Percentiles rank a stretch among this genome's conserved stretches.
phyloP scores from a whole-genome alignment of 2,329 filamentous ascomycete genomes.

The Trichoderma sp. region DNA sequence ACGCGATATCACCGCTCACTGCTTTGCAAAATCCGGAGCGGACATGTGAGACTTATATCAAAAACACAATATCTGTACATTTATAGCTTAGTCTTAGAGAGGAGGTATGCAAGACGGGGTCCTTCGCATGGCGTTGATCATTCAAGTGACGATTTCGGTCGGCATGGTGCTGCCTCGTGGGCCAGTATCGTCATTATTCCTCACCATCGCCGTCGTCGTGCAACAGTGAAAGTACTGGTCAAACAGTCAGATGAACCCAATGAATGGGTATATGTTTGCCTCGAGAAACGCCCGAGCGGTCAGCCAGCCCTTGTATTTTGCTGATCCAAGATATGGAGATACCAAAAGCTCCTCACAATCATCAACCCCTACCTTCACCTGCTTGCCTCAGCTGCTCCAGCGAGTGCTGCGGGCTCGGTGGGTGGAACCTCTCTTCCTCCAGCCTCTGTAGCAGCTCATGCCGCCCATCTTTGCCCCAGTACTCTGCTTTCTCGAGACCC shows the following conservation, averaged over 20 bases:
- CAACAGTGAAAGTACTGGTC: background rate
- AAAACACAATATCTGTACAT: constrained; percentile 37
- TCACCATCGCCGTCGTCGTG: background rate
- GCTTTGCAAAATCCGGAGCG: constrained; percentile 44
- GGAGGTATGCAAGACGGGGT: constrained; percentile 35
- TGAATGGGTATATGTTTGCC: background rate
- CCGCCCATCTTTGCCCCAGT: constrained; percentile 70
- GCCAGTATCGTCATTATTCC: constrained; percentile 4
- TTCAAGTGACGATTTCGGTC: constrained; percentile 42
- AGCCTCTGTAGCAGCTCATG: constrained; percentile 70
- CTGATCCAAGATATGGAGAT: background rate
- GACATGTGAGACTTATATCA: constrained; percentile 38
- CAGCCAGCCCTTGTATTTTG: background rate
- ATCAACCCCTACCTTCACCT: constrained; percentile 51
- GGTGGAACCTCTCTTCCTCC: constrained; percentile 60
- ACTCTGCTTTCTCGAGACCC: constrained; percentile 60
- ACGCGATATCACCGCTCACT: constrained; percentile 34
- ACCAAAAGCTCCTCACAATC: background rate
- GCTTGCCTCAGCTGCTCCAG: constrained; percentile 52
- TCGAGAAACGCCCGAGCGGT: background rate
- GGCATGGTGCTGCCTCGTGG: constrained; percentile 41
- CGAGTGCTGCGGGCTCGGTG: constrained; percentile 31
- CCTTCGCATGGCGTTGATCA: constrained; percentile 38
- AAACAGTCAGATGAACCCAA: background rate
- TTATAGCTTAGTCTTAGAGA: constrained; percentile 42